Base-by-base conservation (phyloP, 768 basidiomycete genomes). In the Dacryopinax spathularia region DNA sequence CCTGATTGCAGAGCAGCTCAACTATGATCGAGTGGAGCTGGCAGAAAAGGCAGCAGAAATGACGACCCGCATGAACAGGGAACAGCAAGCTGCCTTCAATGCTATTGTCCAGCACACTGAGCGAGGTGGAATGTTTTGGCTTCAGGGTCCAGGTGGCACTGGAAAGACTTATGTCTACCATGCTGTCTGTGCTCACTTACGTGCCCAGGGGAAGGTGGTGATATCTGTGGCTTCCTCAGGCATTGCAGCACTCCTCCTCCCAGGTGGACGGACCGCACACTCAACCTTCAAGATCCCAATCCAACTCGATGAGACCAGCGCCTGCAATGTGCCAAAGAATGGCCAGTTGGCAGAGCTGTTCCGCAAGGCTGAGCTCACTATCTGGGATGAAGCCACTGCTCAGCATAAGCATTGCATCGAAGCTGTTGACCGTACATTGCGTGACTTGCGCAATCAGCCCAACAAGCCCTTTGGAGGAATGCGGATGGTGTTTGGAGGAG, bases 181-280 rank as follows among this genome's bases (percentile, higher is more conserved):
- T 35, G 41, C 66, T 13, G 29, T 79, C 1, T 37, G 36, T 37
- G 36, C 36, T 10, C 10, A n/a, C 10, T n/a, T 37, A 10, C 65
- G 72, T 13, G 65, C 65, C 7, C 39, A 69, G 13, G 71, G 72
- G 0, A 27, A 67, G 27, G 73, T 81, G 68, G 72, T 77, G 1
- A 70, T 82, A 1, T 80, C 77, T 76, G 77, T 79, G 15, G 77
- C 80, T 15, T 82, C 81, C 1, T 80, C 80, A 34, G 79, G 80
- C 0, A 77, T 82, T 62, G 77, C 81, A 7, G 71, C 80, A 0
- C 68, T 81, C 10, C 71, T 82, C 0, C 68, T 81, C 0, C 64
- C 60, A 12, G 76, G 77, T 44, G 81, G 81, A 0, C 68, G 74
- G 1, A 83, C 81, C 22, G 73, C 79, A 0, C 78, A 83, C 65